Evolutionary conservation across 1,139 yeast genomes (phyloP).

Genomic region (Yamadazyma triangularis): DNA sequence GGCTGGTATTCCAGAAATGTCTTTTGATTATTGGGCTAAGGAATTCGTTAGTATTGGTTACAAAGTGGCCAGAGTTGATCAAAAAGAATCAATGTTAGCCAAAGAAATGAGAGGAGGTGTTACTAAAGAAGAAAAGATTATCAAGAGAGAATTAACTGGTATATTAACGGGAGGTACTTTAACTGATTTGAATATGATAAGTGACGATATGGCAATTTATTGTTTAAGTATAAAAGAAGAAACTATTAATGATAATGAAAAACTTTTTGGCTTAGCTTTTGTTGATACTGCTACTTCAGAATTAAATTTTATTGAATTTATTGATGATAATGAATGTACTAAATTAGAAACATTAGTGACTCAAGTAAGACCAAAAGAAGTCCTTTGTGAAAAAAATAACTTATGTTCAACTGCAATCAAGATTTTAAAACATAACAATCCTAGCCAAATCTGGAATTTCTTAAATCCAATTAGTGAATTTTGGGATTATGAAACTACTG

Average conservation of each 20-base stretch:
- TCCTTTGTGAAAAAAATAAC: constrained; percentile 71
- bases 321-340: constrained; percentile 79
- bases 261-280: constrained; percentile 75
- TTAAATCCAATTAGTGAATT: constrained; percentile 74
- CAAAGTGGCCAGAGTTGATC: constrained; percentile 95
- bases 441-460: constrained; percentile 78
- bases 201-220: constrained; percentile 86
- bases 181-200: constrained; percentile 84
- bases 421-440: constrained; percentile 68
- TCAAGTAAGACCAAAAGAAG: constrained; percentile 84
- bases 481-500: constrained; percentile 77
- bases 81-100: constrained; percentile 82
- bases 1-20: constrained; percentile 98
- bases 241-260: constrained; percentile 33
- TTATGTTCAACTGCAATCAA: constrained; percentile 65
- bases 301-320: constrained; percentile 56
- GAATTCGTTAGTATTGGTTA: constrained; percentile 89
- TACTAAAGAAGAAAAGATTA: constrained; percentile 85
- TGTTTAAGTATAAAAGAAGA: constrained; percentile 80
- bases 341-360: constrained; percentile 86
- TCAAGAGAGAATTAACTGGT: constrained; percentile 81
- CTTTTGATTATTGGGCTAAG: constrained; percentile 96
- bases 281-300: constrained; percentile 93
- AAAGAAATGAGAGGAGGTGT: constrained; percentile 83
- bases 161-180: constrained; percentile 93